Conservation (phyloP, 2,329 filamentous ascomycete genomes). For the Monosporascus cannonballus region DNA sequence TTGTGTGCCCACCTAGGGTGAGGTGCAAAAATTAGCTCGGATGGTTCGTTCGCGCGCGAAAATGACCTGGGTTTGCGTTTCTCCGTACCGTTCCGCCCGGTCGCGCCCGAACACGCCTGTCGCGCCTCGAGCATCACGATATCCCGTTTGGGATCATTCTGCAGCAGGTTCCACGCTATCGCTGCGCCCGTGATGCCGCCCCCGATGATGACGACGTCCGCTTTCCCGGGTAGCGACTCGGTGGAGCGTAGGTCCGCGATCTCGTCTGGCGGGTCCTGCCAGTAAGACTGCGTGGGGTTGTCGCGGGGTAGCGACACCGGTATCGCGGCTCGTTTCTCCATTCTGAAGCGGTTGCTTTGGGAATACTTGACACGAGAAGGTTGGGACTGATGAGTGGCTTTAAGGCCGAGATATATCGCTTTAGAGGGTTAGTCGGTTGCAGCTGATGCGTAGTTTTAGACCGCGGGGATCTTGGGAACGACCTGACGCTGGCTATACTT, state of each 20-base stretch:
- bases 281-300: constrained; percentile 53
- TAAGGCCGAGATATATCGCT: no score
- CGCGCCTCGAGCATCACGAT: constrained; percentile 60
- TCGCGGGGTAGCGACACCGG: constrained; percentile 42
- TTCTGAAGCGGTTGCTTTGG: constrained; percentile 6
- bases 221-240: constrained; percentile 41
- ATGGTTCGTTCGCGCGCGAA: not conserved
- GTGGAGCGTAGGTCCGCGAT: constrained; percentile 45
- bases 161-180: constrained; percentile 47
- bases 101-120: constrained; percentile 61
- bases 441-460: no score
- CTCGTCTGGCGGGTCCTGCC: constrained; percentile 51
- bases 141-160: constrained; percentile 24
- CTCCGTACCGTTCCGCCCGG: constrained; percentile 46
- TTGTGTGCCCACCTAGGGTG: constrained; percentile 33
- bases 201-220: constrained; percentile 57
- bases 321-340: constrained; percentile 31
- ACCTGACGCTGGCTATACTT: not conserved
- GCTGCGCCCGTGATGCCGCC: constrained; percentile 60
- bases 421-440: no score
- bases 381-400: no score
- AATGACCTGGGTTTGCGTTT: not conserved
- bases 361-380: no score
- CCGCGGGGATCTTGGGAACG: no score
- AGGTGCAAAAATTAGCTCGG: not conserved